Evolutionary conservation across 495 filamentous ascomycete genomes (phyloP).

Genomic region (Oidiodendron maius): DNA sequence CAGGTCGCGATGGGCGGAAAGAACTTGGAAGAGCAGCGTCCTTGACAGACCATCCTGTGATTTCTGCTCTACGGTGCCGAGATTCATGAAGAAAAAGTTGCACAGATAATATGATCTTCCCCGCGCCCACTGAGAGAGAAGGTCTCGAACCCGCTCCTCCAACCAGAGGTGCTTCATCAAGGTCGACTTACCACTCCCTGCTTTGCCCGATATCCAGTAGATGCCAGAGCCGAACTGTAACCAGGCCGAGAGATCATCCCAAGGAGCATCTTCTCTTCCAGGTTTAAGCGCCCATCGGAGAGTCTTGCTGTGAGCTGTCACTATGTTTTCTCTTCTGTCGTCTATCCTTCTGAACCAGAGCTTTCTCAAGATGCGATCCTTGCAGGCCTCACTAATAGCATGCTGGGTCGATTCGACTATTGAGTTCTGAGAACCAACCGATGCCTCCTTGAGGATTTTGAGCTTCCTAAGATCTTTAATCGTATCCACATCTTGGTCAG

Average conservation of each 20-base stretch:
- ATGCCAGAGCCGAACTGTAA: conserved; percentile 12
- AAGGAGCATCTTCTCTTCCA: neutral
- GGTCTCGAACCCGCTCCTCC: neutral
- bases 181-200: conserved; percentile 31
- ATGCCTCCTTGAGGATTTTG: neutral
- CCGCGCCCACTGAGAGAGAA: neutral
- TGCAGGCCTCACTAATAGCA: too few relatives aligned
- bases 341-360: neutral
- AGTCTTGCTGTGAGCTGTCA: neutral
- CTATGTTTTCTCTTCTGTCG: neutral
- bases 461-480: neutral
- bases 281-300: neutral
- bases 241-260: conserved; percentile 21
- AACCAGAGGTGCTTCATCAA: conserved; percentile 20
- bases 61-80: conserved; percentile 32
- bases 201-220: conserved; percentile 29
- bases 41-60: conserved; percentile 32
- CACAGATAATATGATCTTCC: conserved; percentile 24
- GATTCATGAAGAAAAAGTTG: conserved; percentile 33
- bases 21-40: conserved; percentile 30
- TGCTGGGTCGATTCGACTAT: neutral
- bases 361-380: neutral
- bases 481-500: neutral
- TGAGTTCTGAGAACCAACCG: neutral
- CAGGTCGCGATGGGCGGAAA: conserved; percentile 10